Conservation (phyloP, 2,329 filamentous ascomycete species). For the Ceratocystis variospora region DNA sequence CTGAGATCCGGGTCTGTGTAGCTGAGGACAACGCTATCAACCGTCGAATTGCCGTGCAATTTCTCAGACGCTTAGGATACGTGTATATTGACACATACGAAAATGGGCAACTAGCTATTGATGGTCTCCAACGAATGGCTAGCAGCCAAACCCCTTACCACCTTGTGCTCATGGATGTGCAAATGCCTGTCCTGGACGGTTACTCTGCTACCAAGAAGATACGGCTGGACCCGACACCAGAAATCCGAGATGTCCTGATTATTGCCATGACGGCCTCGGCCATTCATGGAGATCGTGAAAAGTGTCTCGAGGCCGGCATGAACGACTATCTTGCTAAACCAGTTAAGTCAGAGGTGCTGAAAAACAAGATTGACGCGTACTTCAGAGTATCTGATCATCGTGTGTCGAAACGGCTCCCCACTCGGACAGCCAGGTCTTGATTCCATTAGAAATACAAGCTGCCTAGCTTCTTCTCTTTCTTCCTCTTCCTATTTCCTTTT, state of each 20-base stretch:
- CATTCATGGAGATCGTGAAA: constrained; percentile 87
- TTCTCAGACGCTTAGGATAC: constrained; percentile 75
- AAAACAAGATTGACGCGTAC: constrained; percentile 59
- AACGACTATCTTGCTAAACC: constrained; percentile 95
- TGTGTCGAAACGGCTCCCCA: constrained; percentile 20
- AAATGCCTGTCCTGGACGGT: constrained; percentile 88
- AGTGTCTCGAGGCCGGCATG: constrained; percentile 92
- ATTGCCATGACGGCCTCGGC: constrained; percentile 96
- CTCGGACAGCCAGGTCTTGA: constrained; percentile 13
- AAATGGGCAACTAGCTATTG: constrained; percentile 76
- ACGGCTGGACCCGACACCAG: constrained; percentile 59
- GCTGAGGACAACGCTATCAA: constrained; percentile 95
- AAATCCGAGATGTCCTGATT: constrained; percentile 70
- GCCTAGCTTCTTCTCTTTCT: constrained; percentile 3
- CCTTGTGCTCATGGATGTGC: constrained; percentile 86
- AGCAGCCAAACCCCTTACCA: constrained; percentile 67
- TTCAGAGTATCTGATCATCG: constrained; percentile 29
- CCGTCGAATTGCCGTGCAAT: constrained; percentile 84
- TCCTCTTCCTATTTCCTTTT: background rate
- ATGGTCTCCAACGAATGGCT: constrained; percentile 63
- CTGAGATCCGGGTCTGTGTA: constrained; percentile 75
- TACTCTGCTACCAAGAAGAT: constrained; percentile 82
- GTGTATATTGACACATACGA: constrained; percentile 71
- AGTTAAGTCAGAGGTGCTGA: constrained; percentile 76
- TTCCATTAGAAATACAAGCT: background rate